These are phyloP conservation scores for Macrolepiota dolichaula DNA, from an alignment of 768 basidiomycete species.

Conservation along the genomic window DNA sequence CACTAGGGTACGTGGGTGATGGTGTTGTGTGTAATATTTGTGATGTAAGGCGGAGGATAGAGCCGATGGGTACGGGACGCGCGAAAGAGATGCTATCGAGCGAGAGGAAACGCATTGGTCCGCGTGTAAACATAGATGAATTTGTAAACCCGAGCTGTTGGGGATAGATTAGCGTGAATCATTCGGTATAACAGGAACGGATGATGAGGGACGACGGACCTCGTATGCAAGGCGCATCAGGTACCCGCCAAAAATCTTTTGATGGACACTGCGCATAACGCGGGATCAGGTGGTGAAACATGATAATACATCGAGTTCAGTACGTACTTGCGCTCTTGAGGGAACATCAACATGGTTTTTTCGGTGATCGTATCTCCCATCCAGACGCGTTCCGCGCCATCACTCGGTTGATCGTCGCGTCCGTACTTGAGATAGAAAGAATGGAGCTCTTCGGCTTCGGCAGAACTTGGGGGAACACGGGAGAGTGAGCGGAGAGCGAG, in stretches of 20 bases:
- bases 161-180: neutral
- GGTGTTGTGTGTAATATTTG: constrained; percentile 60
- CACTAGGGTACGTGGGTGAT: constrained; percentile 45
- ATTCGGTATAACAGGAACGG: neutral
- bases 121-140: constrained; percentile 63
- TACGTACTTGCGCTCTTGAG: constrained; percentile 77
- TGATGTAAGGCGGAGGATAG: constrained; percentile 71
- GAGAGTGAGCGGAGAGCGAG: constrained; percentile 57
- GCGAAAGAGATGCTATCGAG: constrained; percentile 79
- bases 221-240: constrained; percentile 70
- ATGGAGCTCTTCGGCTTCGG: constrained; percentile 69
- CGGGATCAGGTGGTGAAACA: neutral
- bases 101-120: constrained; percentile 67
- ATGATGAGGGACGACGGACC: constrained; percentile 28
- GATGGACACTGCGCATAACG: constrained; percentile 53
- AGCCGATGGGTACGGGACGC: constrained; percentile 81
- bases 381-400: constrained; percentile 48
- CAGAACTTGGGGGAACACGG: constrained; percentile 69
- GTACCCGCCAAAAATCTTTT: constrained; percentile 80
- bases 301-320: neutral
- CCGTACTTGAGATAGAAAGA: constrained; percentile 62
- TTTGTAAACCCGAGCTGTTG: constrained; percentile 70
- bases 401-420: constrained; percentile 24
- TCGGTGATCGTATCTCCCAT: constrained; percentile 74
- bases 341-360: constrained; percentile 76